A percentile compares a stretch with the other conserved stretches of the same genome.
Evolutionary conservation across 2,329 filamentous ascomycete genomes (phyloP).

Genomic region (Dothideomycetes sp.): DNA sequence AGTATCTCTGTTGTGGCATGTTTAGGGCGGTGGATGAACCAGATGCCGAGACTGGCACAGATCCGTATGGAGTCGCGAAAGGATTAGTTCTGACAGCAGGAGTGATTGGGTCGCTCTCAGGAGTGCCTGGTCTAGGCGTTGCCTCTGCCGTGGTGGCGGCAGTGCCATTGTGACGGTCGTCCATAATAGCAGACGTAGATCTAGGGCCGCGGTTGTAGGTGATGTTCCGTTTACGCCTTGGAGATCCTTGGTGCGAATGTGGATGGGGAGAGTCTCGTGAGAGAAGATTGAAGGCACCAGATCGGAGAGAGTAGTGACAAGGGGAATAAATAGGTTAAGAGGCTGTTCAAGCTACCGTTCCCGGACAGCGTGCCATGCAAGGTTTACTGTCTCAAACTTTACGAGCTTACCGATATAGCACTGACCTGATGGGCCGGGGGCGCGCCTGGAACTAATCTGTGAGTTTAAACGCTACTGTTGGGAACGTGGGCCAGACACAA

Average conservation of each 20-base stretch:
- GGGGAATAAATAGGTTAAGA: neutral
- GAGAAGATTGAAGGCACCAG: neutral
- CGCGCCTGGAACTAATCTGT: neutral
- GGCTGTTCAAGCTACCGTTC: neutral
- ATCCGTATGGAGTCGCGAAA: slow-evolving; percentile 30
- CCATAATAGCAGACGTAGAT: slow-evolving; percentile 13
- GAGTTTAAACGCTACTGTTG: neutral
- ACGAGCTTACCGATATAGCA: neutral
- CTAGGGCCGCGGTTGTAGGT: neutral
- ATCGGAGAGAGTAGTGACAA: neutral
- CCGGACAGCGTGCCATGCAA: neutral
- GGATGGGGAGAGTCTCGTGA: neutral
- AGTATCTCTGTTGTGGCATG: slow-evolving; percentile 39
- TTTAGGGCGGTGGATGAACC: slow-evolving; percentile 30
- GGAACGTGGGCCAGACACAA: neutral
- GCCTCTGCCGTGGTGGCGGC: slow-evolving; percentile 20
- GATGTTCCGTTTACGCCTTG: neutral
- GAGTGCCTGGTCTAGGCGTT: slow-evolving; percentile 27
- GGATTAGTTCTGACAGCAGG: slow-evolving; percentile 16
- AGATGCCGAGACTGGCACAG: slow-evolving; percentile 31
- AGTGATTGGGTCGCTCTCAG: slow-evolving; percentile 24
- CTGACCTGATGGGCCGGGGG: neutral
- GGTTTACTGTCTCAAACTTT: neutral
- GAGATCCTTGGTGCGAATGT: neutral
- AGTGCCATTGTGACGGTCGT: slow-evolving; percentile 16